Evolutionary conservation across 176 grass and related monocot genomes (phyloP).

Genomic region (Triticum monococcum): DNA sequence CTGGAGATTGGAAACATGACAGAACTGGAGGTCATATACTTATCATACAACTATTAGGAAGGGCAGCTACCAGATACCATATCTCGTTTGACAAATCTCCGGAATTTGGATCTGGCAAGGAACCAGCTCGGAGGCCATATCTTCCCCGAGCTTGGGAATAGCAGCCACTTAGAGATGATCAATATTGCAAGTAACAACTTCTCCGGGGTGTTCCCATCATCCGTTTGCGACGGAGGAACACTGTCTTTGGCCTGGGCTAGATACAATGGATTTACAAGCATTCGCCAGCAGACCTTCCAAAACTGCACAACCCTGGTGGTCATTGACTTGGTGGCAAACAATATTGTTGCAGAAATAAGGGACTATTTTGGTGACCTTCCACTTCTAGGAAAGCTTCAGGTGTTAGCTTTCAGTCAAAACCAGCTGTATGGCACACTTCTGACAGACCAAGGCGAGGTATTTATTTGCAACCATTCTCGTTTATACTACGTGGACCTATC

Average conservation of each 20-base stretch:
- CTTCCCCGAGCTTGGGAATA: not conserved
- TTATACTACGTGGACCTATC: not conserved
- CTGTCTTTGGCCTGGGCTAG: accelerated
- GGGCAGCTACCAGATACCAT: not conserved
- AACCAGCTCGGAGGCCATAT: not conserved
- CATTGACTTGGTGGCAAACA: not conserved
- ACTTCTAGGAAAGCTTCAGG: not conserved
- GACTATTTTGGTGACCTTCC: not conserved
- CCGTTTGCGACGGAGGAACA: not conserved
- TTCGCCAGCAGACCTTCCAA: not conserved
- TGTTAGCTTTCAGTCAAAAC: not conserved
- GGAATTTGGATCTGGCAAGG: accelerated
- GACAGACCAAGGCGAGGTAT: not conserved
- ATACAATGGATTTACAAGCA: not conserved
- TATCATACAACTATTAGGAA: not conserved
- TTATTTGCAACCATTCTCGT: not conserved
- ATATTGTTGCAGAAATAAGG: not conserved
- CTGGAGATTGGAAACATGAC: not conserved
- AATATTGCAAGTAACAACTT: not conserved
- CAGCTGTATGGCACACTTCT: not conserved
- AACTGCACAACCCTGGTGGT: not conserved
- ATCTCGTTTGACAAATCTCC: not conserved
- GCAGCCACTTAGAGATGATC: not conserved
- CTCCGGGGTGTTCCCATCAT: not conserved
- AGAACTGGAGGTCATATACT: not conserved